Evolutionary conservation across 1,139 yeast species (phyloP).

Genomic region (Scheffersomyces cryptocercus): DNA sequence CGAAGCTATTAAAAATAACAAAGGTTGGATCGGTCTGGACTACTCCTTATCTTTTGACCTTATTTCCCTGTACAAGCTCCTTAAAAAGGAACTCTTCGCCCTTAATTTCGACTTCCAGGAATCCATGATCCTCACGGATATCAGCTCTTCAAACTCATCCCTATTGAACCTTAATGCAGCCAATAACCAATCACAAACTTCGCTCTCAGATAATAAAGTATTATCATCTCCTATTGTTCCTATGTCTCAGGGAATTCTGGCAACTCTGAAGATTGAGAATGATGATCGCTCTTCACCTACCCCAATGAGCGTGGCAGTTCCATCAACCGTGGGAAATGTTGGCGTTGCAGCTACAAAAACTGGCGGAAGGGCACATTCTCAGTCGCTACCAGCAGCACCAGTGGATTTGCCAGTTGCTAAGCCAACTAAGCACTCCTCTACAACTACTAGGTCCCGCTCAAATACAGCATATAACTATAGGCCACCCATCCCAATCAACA

Average conservation of each 20-base stretch:
- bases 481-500: constrained; percentile 11
- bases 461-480: constrained; percentile 22
- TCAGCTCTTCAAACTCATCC: constrained; percentile 9
- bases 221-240: constrained; percentile 40
- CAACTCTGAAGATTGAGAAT: constrained; percentile 3
- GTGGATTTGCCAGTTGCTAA: constrained; percentile 4
- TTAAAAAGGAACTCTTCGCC: constrained; percentile 10
- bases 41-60: constrained; percentile 53
- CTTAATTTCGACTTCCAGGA: constrained; percentile 3
- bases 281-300: constrained; percentile 1
- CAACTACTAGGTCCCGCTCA: constrained; percentile 21
- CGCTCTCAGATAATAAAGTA: constrained; percentile 25
- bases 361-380: constrained; percentile 34
- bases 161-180: constrained; percentile 9
- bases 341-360: constrained; percentile 1
- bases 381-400: constrained; percentile 30
- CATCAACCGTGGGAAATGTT: background rate
- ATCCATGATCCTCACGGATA: constrained; percentile 4
- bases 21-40: constrained; percentile 73
- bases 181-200: constrained; percentile 11
- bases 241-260: constrained; percentile 12
- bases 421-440: constrained; percentile 3
- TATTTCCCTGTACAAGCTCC: constrained; percentile 19
- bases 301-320: background rate
- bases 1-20: constrained; percentile 48